Percentiles rank a stretch among this genome's conserved stretches.
These are phyloP conservation scores for Malassezia vespertilionis DNA, from an alignment of 1,284 basidiomycete species.

Conservation along the genomic window DNA sequence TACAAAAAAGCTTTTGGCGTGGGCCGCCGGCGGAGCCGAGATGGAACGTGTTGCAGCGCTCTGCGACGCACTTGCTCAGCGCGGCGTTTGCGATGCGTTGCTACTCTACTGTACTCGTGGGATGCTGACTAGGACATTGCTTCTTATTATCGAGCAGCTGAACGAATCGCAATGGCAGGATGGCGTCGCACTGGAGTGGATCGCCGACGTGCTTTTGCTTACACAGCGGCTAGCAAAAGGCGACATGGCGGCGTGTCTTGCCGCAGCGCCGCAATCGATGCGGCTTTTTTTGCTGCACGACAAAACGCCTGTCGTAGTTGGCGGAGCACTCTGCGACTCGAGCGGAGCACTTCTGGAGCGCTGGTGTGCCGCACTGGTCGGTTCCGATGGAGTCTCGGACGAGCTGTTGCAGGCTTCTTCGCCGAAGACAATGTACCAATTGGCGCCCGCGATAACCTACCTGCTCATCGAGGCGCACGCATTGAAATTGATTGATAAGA, in stretches of 20 bases:
- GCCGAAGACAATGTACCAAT: conserved; percentile 3
- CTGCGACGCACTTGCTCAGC: background rate
- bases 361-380: conserved; percentile 4
- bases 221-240: background rate
- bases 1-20: background rate
- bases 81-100: background rate
- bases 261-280: background rate
- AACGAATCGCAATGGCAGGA: background rate
- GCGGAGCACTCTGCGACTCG: background rate
- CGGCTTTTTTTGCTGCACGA: background rate
- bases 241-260: background rate
- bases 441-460: background rate
- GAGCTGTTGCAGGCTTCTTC: conserved; percentile 2
- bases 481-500: background rate
- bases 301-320: background rate
- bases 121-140: too few species aligned
- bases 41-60: background rate
- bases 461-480: background rate
- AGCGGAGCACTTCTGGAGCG: conserved; percentile 1
- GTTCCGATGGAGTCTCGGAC: background rate
- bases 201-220: background rate
- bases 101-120: background rate
- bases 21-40: background rate
- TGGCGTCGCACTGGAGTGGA: background rate
- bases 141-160: background rate